These are phyloP conservation scores for Eremochloa ophiuroides DNA, from an alignment of 176 grass and related monocot genomes.

Conservation along the genomic window DNA sequence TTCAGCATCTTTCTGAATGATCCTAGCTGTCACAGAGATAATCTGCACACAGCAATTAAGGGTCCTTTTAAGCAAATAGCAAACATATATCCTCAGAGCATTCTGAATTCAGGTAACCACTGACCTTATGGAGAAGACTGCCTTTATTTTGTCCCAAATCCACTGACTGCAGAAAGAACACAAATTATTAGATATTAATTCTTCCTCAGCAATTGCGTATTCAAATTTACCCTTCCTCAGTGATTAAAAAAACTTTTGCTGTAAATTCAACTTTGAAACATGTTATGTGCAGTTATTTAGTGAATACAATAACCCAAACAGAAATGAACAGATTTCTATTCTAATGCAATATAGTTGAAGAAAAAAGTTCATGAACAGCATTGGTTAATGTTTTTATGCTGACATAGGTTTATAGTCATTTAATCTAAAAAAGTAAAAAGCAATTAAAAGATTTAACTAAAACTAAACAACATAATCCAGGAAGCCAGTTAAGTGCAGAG, in stretches of 20 bases:
- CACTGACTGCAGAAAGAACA: constrained; percentile 49
- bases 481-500: background rate
- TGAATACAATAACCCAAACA: background rate
- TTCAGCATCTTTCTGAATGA: constrained; percentile 87
- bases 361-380: constrained; percentile 1
- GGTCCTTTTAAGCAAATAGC: constrained; percentile 11
- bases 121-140: constrained; percentile 71
- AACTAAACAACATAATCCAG: background rate
- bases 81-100: background rate
- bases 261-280: background rate
- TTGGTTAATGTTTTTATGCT: background rate
- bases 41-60: constrained; percentile 53
- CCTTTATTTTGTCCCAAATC: constrained; percentile 77
- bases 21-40: constrained; percentile 59
- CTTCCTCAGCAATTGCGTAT: no score
- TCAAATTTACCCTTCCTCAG: background rate
- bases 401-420: background rate
- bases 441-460: background rate
- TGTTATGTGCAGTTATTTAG: background rate
- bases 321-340: background rate
- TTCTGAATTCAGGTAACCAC: constrained; percentile 8
- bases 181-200: constrained; percentile 13
- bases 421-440: background rate
- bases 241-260: background rate
- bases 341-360: background rate